These are phyloP conservation scores for Cystobasidium sp. DNA, from an alignment of 1,284 basidiomycete species.

Conservation along the genomic window DNA sequence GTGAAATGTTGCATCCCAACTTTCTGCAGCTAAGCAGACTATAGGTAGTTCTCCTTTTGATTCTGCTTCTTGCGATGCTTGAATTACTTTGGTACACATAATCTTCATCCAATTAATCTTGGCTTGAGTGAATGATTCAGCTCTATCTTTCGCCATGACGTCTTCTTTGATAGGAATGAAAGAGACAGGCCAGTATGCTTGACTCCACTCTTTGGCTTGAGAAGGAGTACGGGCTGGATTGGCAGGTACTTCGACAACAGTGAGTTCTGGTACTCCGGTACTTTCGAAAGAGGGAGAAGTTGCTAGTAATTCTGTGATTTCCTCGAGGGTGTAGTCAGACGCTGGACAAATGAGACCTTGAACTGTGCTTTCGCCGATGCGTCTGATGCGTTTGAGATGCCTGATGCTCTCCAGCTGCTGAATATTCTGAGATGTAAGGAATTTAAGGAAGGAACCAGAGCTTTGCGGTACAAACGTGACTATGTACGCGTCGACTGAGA, in stretches of 20 bases:
- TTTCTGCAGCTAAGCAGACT: constrained; percentile 71
- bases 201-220: constrained; percentile 64
- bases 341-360: constrained; percentile 19
- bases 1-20: constrained; percentile 62
- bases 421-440: constrained; percentile 45
- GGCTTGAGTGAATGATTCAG: constrained; percentile 57
- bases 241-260: constrained; percentile 67
- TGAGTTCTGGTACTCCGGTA: constrained; percentile 57
- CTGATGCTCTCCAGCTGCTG: constrained; percentile 41
- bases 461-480: constrained; percentile 45
- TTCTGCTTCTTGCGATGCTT: constrained; percentile 63
- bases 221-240: constrained; percentile 71
- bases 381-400: constrained; percentile 53
- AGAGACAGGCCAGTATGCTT: constrained; percentile 76
- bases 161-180: constrained; percentile 73
- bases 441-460: constrained; percentile 45
- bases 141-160: constrained; percentile 58
- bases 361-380: not conserved
- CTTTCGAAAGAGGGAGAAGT: not conserved
- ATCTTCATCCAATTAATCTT: constrained; percentile 67
- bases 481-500: constrained; percentile 47
- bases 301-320: not conserved
- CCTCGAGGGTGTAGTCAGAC: not conserved
- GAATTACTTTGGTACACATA: constrained; percentile 71
- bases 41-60: constrained; percentile 65